Evolutionary conservation across 2,329 filamentous ascomycete species (phyloP).

Genomic region (Exutisphaerella laricina): DNA sequence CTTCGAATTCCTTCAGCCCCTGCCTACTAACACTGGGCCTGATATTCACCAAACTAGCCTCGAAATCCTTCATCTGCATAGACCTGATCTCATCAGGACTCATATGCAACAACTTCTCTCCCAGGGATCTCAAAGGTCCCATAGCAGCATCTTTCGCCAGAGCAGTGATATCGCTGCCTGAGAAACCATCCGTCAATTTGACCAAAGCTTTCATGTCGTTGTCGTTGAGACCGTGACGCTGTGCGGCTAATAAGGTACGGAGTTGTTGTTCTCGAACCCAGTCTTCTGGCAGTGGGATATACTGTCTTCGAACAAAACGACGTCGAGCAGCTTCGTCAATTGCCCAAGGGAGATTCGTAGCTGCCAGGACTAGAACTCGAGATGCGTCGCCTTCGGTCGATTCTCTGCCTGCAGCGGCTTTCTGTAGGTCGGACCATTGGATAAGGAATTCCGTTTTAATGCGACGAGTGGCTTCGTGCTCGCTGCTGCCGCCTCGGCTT

Average conservation of each 20-base stretch:
- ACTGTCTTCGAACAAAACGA: constrained; percentile 87
- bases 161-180: constrained; percentile 92
- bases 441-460: constrained; percentile 99
- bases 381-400: constrained; percentile 68
- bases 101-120: constrained; percentile 83
- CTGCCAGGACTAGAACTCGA: constrained; percentile 85
- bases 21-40: constrained; percentile 82
- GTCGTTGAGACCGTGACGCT: constrained; percentile 73
- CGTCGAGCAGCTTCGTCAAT: constrained; percentile 93
- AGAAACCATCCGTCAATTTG: constrained; percentile 86
- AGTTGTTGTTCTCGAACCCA: constrained; percentile 76
- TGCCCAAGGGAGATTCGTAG: constrained; percentile 94
- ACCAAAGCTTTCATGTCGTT: constrained; percentile 70
- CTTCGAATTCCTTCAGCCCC: constrained; percentile 82
- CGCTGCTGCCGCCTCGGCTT: constrained; percentile 71
- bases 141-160: constrained; percentile 97
- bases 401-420: constrained; percentile 82
- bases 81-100: constrained; percentile 90
- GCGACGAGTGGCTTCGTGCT: constrained; percentile 86
- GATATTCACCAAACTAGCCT: constrained; percentile 76
- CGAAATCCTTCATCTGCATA: constrained; percentile 77
- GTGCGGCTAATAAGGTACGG: constrained; percentile 71
- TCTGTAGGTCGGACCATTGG: constrained; percentile 91
- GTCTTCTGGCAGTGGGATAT: constrained; percentile 87
- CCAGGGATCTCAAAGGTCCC: constrained; percentile 84